These are phyloP conservation scores for Leccinum arenicola DNA, from an alignment of 768 basidiomycete genomes.

Conservation along the genomic window DNA sequence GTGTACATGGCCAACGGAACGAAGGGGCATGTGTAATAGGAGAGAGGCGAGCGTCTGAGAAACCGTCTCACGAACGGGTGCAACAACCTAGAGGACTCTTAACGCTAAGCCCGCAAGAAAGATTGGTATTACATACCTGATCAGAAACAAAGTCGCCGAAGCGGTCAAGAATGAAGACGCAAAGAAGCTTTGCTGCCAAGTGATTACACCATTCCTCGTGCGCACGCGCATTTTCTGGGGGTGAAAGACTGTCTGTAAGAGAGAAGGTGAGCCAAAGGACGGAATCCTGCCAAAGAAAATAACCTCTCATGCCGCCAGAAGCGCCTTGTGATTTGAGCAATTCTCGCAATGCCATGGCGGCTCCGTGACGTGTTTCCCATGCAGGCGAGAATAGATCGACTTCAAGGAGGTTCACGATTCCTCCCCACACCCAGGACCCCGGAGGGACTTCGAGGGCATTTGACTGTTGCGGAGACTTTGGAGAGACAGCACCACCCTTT, in stretches of 20 bases:
- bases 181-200: conserved; percentile 80
- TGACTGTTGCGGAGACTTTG: conserved; percentile 73
- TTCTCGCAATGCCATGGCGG: conserved; percentile 88
- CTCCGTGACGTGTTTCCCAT: conserved; percentile 95
- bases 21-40: conserved; percentile 82
- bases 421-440: conserved; percentile 86
- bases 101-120: neutral
- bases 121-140: conserved; percentile 44
- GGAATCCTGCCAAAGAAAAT: neutral
- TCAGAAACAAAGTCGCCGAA: conserved; percentile 98
- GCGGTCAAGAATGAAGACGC: conserved; percentile 91
- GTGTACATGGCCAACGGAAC: conserved; percentile 78
- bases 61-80: conserved; percentile 94
- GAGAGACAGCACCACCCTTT: conserved; percentile 82
- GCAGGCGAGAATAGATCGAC: conserved; percentile 80
- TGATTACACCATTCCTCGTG: conserved; percentile 92
- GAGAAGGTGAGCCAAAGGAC: neutral
- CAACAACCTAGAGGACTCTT: conserved; percentile 60
- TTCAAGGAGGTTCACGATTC: conserved; percentile 72
- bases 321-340: conserved; percentile 80
- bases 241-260: conserved; percentile 46
- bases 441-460: conserved; percentile 72
- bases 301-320: conserved; percentile 80
- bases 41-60: conserved; percentile 92
- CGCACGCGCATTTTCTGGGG: conserved; percentile 55